phyloP scores from a whole-genome alignment of 2,329 filamentous ascomycete species.

The Phaeosphaeria sp. region DNA sequence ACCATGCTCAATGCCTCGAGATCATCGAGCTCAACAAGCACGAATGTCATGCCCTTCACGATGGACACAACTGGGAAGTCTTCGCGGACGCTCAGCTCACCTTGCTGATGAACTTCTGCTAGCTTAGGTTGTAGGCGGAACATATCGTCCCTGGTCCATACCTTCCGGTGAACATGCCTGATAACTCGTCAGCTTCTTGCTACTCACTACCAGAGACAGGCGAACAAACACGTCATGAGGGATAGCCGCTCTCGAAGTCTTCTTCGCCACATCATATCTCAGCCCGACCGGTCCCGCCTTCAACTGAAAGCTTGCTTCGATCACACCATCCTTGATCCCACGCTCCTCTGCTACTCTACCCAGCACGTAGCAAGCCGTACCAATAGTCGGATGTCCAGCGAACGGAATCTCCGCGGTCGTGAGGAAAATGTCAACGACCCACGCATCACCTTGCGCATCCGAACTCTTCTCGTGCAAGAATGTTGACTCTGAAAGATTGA shows the following conservation, averaged over 20 bases:
- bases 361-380: conserved; percentile 55
- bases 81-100: conserved; percentile 21
- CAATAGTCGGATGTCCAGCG: conserved; percentile 64
- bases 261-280: conserved; percentile 48
- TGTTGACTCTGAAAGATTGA: conserved; percentile 65
- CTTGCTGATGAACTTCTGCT: conserved; percentile 21
- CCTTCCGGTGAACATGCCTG: conserved; percentile 37
- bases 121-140: conserved; percentile 47
- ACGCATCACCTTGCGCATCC: conserved; percentile 34
- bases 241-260: conserved; percentile 66
- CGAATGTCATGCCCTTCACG: conserved; percentile 69
- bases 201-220: conserved; percentile 10
- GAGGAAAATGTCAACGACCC: conserved; percentile 63
- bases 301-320: conserved; percentile 49
- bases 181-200: conserved; percentile 9
- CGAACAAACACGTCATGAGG: conserved; percentile 66
- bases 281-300: conserved; percentile 56
- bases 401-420: conserved; percentile 60
- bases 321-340: conserved; percentile 22
- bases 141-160: conserved; percentile 28
- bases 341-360: conserved; percentile 34
- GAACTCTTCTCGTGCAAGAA: conserved; percentile 55
- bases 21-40: conserved; percentile 58
- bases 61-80: conserved; percentile 50
- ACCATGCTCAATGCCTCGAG: conserved; percentile 57